A percentile compares a stretch with the other conserved stretches of the same genome.
phyloP scores from a whole-genome alignment of 495 filamentous ascomycete species.

The Neurospora tetraspora region DNA sequence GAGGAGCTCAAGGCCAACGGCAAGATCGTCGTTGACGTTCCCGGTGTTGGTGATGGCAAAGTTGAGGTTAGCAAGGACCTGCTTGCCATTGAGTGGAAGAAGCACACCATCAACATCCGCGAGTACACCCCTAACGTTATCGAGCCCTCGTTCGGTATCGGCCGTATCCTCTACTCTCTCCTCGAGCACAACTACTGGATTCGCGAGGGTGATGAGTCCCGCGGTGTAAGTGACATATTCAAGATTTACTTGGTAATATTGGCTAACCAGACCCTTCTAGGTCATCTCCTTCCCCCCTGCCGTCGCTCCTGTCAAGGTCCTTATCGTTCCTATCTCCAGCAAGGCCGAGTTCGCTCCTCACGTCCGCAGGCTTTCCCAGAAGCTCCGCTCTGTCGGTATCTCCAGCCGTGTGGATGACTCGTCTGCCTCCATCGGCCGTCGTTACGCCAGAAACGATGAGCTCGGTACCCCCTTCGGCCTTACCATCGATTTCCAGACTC shows the following conservation, averaged over 20 bases:
- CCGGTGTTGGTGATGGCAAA: conserved; percentile 38
- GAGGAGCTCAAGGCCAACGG: conserved; percentile 54
- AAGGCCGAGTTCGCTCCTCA: conserved; percentile 52
- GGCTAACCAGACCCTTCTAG: conserved; percentile 23
- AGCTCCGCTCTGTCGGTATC: conserved; percentile 49
- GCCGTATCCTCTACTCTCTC: conserved; percentile 66
- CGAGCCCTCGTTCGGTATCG: conserved; percentile 79
- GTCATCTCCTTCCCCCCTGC: conserved; percentile 67
- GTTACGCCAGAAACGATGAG: conserved; percentile 65
- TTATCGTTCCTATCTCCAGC: conserved; percentile 60
- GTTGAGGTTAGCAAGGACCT: conserved; percentile 64
- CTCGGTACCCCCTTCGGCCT: conserved; percentile 62
- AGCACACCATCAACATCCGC: conserved; percentile 55
- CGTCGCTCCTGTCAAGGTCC: conserved; percentile 66
- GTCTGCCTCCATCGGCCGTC: conserved; percentile 62
- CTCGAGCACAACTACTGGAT: conserved; percentile 77
- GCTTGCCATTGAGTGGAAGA: conserved; percentile 60
- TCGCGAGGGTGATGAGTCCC: conserved; percentile 56
- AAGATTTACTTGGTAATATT: not conserved
- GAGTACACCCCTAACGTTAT: conserved; percentile 81
- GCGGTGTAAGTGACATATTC: conserved; percentile 45
- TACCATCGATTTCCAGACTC: conserved; percentile 65
- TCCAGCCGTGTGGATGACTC: conserved; percentile 59
- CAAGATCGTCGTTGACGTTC: conserved; percentile 57
- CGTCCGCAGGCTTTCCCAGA: conserved; percentile 44